phyloP scores from a whole-genome alignment of 1,284 basidiomycete genomes.

The Trichosporon sp. region DNA sequence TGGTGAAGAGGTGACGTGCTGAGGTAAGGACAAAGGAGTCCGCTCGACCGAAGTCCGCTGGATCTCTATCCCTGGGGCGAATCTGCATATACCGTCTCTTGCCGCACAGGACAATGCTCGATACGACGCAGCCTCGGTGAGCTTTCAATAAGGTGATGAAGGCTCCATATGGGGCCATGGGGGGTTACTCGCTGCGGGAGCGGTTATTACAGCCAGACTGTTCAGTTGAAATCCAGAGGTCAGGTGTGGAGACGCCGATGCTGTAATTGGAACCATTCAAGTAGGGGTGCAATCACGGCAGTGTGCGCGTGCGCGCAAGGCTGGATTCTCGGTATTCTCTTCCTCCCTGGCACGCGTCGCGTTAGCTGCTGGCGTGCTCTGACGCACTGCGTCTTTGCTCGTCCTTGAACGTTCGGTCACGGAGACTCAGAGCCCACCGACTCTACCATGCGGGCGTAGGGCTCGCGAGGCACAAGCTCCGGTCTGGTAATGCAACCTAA shows the following conservation, averaged over 20 bases:
- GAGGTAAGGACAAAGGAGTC: too few species aligned
- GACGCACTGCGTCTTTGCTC: not conserved
- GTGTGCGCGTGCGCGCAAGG: not conserved
- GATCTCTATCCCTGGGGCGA: not conserved
- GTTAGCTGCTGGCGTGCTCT: not conserved
- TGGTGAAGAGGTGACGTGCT: too few species aligned
- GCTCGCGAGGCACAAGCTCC: not conserved
- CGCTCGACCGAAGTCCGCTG: not conserved
- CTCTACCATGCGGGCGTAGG: not conserved
- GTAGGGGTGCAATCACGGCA: not conserved
- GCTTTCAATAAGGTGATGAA: not conserved
- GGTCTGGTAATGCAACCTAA: conserved; percentile 3
- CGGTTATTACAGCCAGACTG: too few species aligned
- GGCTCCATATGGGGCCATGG: too few species aligned
- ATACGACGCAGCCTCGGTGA: not conserved
- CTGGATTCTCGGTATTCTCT: too few species aligned
- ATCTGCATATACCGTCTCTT: not conserved
- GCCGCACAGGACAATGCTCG: not conserved
- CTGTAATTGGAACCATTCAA: not conserved
- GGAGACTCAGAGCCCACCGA: too few species aligned
- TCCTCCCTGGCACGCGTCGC: conserved; percentile 1
- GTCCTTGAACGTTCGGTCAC: too few species aligned
- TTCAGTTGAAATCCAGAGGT: not conserved
- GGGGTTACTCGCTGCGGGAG: not conserved
- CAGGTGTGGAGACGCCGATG: not conserved